phyloP scores from a whole-genome alignment of 140 eudicot genomes.

The Oenanthe javanica region DNA sequence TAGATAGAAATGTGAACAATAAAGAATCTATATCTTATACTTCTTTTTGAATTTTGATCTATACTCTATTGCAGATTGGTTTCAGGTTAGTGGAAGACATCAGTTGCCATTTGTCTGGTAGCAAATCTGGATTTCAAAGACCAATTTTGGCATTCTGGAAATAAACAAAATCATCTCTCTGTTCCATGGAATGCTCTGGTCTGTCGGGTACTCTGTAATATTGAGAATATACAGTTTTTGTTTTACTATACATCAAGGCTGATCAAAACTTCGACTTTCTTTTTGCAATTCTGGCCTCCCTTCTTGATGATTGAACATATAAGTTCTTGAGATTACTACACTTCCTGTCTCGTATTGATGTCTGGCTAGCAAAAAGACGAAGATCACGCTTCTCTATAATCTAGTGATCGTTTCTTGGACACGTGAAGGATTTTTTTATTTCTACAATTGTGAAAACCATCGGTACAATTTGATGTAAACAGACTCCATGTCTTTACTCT shows the following conservation, averaged over 20 bases:
- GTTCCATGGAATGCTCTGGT: not conserved
- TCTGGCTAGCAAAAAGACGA: not conserved
- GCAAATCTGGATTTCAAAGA: constrained; percentile 67
- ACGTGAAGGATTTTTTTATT: not conserved
- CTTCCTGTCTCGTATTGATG: not conserved
- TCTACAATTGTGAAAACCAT: not conserved
- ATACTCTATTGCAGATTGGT: constrained; percentile 63
- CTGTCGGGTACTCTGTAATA: not conserved
- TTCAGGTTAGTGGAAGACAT: constrained; percentile 67
- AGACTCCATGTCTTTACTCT: too few relatives aligned
- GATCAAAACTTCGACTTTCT: not conserved
- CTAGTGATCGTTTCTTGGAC: not conserved
- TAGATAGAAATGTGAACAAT: not conserved
- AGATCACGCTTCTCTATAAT: not conserved
- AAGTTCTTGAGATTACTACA: not conserved
- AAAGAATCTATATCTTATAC: not conserved
- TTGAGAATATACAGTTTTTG: not conserved
- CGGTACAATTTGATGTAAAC: too few relatives aligned
- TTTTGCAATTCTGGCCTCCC: not conserved
- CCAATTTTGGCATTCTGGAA: constrained; percentile 90
- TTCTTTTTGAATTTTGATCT: not conserved
- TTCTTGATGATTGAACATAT: not conserved
- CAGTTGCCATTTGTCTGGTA: constrained; percentile 46
- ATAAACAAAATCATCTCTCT: constrained; percentile 16
- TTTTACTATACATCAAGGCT: not conserved